These are phyloP conservation scores for Heritiera littoralis DNA, from an alignment of 345 rosid species.

Conservation along the genomic window DNA sequence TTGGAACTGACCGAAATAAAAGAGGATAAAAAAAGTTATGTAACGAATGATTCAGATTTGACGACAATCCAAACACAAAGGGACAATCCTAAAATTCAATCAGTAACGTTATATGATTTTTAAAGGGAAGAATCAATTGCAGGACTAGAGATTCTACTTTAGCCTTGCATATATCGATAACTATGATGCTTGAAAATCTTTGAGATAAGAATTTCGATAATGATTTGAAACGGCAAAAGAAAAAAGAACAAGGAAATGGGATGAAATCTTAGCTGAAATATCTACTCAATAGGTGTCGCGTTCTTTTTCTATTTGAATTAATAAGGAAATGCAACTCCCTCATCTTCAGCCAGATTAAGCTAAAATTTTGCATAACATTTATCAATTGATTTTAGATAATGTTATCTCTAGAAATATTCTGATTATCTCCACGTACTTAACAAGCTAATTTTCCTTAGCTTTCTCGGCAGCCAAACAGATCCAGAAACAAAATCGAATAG, in stretches of 20 bases:
- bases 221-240: not conserved
- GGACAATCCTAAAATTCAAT: slow-evolving; percentile 21
- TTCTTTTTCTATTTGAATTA: not conserved
- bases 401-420: not conserved
- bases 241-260: too few species aligned
- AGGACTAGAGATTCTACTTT: slow-evolving; percentile 18
- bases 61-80: slow-evolving; percentile 26
- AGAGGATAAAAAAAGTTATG: slow-evolving; percentile 1
- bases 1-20: slow-evolving; percentile 19
- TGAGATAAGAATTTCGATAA: not conserved
- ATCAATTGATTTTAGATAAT: slow-evolving; percentile 7
- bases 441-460: not conserved
- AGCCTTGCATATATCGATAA: slow-evolving; percentile 2
- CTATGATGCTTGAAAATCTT: slow-evolving; percentile 10
- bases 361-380: not conserved
- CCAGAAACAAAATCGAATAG: slow-evolving; percentile 19
- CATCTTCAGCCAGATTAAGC: not conserved
- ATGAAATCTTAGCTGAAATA: too few species aligned
- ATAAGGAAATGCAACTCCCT: not conserved
- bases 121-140: not conserved
- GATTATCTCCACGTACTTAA: not conserved
- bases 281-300: not conserved
- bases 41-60: slow-evolving; percentile 20
- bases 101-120: not conserved
- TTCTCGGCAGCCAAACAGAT: slow-evolving; percentile 45